phyloP scores from a whole-genome alignment of 2,329 filamentous ascomycete species.

The Calonectria pseudoreteaudii region DNA sequence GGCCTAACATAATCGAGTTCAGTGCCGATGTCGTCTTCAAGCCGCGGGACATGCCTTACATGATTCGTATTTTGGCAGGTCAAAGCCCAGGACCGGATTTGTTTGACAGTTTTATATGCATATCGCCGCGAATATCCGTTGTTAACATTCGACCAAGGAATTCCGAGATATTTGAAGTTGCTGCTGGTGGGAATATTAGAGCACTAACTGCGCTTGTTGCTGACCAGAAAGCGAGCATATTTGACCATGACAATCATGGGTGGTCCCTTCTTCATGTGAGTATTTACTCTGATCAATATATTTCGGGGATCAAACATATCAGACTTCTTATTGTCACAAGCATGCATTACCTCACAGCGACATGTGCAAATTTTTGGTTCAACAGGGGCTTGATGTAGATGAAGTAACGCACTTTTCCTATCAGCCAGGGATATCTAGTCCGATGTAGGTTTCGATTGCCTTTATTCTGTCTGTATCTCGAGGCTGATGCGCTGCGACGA shows the following conservation, averaged over 20 bases:
- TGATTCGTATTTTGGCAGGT: not conserved
- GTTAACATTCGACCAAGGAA: not conserved
- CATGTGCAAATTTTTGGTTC: not conserved
- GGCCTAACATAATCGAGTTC: not conserved
- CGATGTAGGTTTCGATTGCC: not conserved
- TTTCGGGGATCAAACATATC: not conserved
- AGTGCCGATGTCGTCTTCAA: not conserved
- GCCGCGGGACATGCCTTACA: not conserved
- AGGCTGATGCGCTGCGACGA: not conserved
- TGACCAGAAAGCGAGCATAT: not conserved
- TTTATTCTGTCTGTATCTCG: not conserved
- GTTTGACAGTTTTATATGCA: not conserved
- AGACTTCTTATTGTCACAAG: not conserved
- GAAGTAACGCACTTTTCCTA: not conserved
- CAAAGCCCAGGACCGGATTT: not conserved
- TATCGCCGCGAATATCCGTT: not conserved
- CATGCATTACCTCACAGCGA: not conserved
- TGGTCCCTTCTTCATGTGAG: not conserved
- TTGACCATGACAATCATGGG: not conserved
- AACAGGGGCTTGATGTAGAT: not conserved
- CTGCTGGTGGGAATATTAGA: not conserved
- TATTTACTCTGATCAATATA: not conserved
- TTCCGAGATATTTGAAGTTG: not conserved
- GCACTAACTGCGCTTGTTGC: not conserved
- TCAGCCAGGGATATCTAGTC: not conserved